Evolutionary conservation across 2,329 filamentous ascomycete genomes (phyloP).

Genomic region (Claviceps digitariae): DNA sequence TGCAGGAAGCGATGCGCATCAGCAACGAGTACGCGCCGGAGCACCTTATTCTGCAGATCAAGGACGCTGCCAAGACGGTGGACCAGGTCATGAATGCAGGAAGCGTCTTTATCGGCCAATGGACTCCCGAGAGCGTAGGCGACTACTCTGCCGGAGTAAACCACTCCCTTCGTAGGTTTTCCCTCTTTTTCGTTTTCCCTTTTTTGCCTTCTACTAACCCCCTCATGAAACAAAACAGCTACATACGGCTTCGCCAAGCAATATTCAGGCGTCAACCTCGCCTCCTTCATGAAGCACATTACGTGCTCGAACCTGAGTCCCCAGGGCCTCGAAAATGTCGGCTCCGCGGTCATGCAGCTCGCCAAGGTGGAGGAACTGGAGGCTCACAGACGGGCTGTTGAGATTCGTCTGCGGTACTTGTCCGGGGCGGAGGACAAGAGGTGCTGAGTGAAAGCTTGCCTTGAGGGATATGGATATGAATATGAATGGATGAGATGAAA

Average conservation of each 20-base stretch:
- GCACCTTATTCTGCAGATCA: conserved; percentile 84
- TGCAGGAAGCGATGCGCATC: conserved; percentile 62
- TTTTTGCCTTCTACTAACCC: background rate
- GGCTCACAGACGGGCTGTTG: conserved; percentile 78
- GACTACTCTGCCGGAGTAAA: conserved; percentile 98
- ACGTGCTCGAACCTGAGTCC: conserved; percentile 83
- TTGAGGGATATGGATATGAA: no score
- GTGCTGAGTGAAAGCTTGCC: no score
- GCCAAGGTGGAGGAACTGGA: conserved; percentile 91
- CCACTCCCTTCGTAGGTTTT: conserved; percentile 78
- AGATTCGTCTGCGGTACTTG: conserved; percentile 57
- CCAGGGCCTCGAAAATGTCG: conserved; percentile 74
- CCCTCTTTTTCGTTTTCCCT: background rate
- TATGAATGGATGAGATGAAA: no score
- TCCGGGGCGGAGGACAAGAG: background rate
- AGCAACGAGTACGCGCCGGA: conserved; percentile 95
- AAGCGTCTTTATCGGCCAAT: conserved; percentile 87
- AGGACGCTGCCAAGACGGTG: conserved; percentile 60
- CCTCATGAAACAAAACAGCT: conserved; percentile 34
- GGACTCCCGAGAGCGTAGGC: conserved; percentile 95
- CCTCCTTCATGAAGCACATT: conserved; percentile 95
- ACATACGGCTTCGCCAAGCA: conserved; percentile 98
- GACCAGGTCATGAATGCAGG: conserved; percentile 83
- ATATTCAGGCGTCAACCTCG: conserved; percentile 94
- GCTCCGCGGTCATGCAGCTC: conserved; percentile 82